Evolutionary conservation across 2,329 filamentous ascomycete species (phyloP), one percentile per base, ranked within the genome.

Genomic region (Epichloe bromicola): DNA sequence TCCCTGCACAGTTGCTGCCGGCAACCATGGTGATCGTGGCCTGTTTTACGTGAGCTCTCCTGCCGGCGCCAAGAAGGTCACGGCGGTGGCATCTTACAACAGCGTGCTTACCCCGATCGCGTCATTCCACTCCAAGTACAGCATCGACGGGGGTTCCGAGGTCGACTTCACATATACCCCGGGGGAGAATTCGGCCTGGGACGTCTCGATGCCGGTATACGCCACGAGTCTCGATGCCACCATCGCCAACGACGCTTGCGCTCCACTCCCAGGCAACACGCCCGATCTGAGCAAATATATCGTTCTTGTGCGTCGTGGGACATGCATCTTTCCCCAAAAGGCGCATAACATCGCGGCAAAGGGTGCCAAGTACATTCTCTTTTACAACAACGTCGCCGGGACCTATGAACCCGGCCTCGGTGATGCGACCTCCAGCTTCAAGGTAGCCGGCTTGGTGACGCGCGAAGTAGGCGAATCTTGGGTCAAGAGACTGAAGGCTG

Each of bases 321-420:
- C n/a, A 1, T 54, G 53, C 8, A 1, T 1, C 4, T 36, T 37
- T 11, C 14, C 11, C 5, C 1, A 42, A 3, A 46, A 49, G 33
- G 34, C 14, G 11, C n/a, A 11, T 2, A 49, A 53, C 49, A 3
- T 49, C 15, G 30, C 17, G 3, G 38, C 45, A 5, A 70, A 70
- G 43, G 80, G 80, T 8, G 80, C 78, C 48, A 73, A 75, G 59
- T 81, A 82, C 56, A 64, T 85, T 49, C 65, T 84, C 2, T 56
- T 81, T 58, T 84, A 83, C 64, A 82, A 83, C 69, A 78, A 75
- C 55, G 55, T 51, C 26, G 56, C 15, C 20, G 5, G 12, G 47
- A 6, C 11, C 76, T 74, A 5, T 30, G 14, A 5, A 6, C 7
- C n/a, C 40, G 14, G 17, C 7, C 14, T 15, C 14, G 20, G 33